Percentiles rank a stretch among this genome's conserved stretches.
Conservation (phyloP, 2,329 filamentous ascomycete genomes). For the Aspergillus sp. region DNA sequence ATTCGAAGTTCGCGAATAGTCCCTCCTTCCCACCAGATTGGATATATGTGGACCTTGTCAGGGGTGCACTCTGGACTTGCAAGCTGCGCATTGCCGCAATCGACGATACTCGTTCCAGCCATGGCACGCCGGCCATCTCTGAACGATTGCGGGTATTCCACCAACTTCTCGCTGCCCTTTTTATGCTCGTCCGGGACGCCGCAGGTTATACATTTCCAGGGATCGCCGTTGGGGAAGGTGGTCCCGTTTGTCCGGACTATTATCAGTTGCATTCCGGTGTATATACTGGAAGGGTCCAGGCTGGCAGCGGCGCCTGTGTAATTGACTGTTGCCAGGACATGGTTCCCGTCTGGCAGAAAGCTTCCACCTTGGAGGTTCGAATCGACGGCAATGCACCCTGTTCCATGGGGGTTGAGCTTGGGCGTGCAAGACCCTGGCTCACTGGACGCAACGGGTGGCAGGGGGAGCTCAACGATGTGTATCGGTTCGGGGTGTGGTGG, state of each 20-base stretch:
- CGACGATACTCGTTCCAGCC: conserved; percentile 27
- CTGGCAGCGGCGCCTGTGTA: conserved; percentile 45
- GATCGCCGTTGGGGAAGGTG: conserved; percentile 45
- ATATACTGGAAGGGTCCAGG: conserved; percentile 43
- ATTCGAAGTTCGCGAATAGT: not conserved
- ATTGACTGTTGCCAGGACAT: conserved; percentile 13
- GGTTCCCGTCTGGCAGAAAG: not conserved
- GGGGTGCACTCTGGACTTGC: conserved; percentile 39
- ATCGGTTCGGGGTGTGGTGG: not conserved
- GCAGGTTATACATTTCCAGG: conserved; percentile 52
- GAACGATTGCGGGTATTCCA: conserved; percentile 48
- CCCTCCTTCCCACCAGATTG: conserved; percentile 29
- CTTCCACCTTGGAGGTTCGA: not conserved
- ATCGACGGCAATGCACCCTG: not conserved
- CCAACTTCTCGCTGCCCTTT: conserved; percentile 15
- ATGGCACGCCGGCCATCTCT: conserved; percentile 39
- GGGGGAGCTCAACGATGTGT: not conserved
- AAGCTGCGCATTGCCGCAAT: conserved; percentile 37
- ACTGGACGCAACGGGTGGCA: not conserved
- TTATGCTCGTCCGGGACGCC: conserved; percentile 38
- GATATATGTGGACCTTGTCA: conserved; percentile 39
- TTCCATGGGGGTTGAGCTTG: not conserved
- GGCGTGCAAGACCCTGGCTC: not conserved
- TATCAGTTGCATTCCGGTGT: conserved; percentile 43
- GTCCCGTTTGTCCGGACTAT: conserved; percentile 44